Evolutionary conservation across 257 asterid species (phyloP).

Genomic region (Thymus mandschuricus): DNA sequence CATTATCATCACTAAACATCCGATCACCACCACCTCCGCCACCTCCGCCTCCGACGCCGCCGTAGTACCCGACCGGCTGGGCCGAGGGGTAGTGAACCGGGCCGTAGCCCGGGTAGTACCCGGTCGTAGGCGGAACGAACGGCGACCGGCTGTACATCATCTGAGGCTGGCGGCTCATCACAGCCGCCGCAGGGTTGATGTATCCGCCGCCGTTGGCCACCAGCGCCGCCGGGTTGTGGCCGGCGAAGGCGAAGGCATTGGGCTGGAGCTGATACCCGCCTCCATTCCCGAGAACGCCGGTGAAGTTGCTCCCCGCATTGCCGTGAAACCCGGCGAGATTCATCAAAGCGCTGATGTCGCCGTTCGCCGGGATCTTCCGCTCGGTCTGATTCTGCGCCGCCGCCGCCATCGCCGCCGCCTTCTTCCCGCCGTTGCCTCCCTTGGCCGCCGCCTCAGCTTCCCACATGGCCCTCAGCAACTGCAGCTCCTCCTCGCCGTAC

Average conservation of each 20-base stretch:
- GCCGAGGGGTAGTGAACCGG: conserved; percentile 24
- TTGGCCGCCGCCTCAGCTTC: conserved; percentile 43
- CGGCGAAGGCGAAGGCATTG: conserved; percentile 17
- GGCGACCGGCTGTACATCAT: conserved; percentile 62
- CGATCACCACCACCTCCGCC: conserved; percentile 20
- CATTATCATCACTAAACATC: conserved; percentile 67
- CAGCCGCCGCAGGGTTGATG: conserved; percentile 27
- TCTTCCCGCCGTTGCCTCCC: conserved; percentile 1
- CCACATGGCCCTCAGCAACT: conserved; percentile 39
- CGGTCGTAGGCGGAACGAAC: conserved; percentile 49
- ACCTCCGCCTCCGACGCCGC: no score
- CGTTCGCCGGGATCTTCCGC: conserved; percentile 27
- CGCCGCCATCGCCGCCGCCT: conserved; percentile 42
- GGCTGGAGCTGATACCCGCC: conserved; percentile 7
- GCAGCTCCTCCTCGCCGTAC: conserved; percentile 38
- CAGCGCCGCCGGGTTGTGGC: conserved; percentile 34
- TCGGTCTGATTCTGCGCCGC: conserved; percentile 31
- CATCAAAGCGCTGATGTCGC: conserved; percentile 58
- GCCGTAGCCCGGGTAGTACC: conserved; percentile 47
- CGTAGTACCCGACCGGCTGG: conserved; percentile 26
- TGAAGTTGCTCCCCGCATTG: conserved; percentile 28
- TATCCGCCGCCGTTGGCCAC: conserved; percentile 31
- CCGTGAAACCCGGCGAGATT: conserved; percentile 79
- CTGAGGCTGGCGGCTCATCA: conserved; percentile 42
- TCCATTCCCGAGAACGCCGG: conserved; percentile 12